These are phyloP conservation scores for Rhizopogon vulgaris DNA, from an alignment of 768 basidiomycete species.

Conservation along the genomic window DNA sequence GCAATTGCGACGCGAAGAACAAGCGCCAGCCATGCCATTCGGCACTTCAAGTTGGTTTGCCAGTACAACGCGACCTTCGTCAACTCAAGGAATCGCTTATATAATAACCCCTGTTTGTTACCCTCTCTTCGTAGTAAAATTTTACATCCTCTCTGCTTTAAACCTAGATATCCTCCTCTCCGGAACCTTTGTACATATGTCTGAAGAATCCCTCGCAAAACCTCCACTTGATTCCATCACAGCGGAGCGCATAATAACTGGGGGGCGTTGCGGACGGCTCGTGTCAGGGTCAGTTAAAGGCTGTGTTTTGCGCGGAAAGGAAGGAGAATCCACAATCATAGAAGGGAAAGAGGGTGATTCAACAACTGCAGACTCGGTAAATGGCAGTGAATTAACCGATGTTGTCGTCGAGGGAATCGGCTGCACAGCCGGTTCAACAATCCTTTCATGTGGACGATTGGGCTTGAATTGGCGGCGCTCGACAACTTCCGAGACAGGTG, in stretches of 20 bases:
- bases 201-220: neutral
- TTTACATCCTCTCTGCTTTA: conserved; percentile 24
- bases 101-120: neutral
- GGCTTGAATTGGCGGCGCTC: conserved; percentile 19
- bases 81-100: neutral
- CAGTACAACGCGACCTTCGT: neutral
- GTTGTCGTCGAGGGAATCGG: conserved; percentile 7
- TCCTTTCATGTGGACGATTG: neutral
- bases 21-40: neutral
- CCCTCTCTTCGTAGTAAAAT: too few species aligned
- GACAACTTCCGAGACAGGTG: conserved; percentile 17
- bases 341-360: conserved; percentile 5
- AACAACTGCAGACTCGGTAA: conserved; percentile 6
- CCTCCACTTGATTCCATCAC: conserved; percentile 9
- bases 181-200: neutral
- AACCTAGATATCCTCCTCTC: conserved; percentile 26
- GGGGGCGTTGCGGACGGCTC: conserved; percentile 24
- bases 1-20: conserved; percentile 54
- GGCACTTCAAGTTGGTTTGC: neutral
- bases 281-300: conserved; percentile 18
- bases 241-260: conserved; percentile 9
- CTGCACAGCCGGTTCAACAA: neutral
- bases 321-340: conserved; percentile 12
- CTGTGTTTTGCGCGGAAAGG: conserved; percentile 8
- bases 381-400: conserved; percentile 13